Percentiles rank a stretch among this genome's conserved stretches.
These are phyloP conservation scores for Lantana camara DNA, from an alignment of 257 asterid species.

Conservation along the genomic window DNA sequence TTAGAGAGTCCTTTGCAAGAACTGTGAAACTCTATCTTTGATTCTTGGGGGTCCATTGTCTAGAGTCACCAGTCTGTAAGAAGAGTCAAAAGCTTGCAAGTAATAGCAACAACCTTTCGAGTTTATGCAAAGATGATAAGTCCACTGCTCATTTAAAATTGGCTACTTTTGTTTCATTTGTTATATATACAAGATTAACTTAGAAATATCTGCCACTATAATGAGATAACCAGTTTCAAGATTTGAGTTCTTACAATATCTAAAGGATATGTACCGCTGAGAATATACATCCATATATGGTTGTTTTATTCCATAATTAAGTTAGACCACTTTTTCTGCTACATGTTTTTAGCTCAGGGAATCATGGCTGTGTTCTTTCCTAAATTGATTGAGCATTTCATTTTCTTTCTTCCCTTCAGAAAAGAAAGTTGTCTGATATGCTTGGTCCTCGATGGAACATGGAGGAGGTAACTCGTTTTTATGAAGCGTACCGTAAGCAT, in stretches of 20 bases:
- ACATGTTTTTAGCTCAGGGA: neutral
- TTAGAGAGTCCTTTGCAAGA: constrained; percentile 3
- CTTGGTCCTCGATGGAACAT: constrained; percentile 85
- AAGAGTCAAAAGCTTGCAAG: constrained; percentile 13
- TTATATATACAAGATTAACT: neutral
- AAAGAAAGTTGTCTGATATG: constrained; percentile 77
- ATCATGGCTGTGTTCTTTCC: neutral
- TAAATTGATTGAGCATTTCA: constrained; percentile 20
- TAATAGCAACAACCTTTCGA: constrained; percentile 1
- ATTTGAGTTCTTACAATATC: constrained; percentile 22
- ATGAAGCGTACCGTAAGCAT: constrained; percentile 80
- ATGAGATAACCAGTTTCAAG: neutral
- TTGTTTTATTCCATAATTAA: constrained; percentile 16
- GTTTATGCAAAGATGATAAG: neutral
- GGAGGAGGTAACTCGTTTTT: constrained; percentile 76
- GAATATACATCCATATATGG: constrained; percentile 14
- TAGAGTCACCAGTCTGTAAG: constrained; percentile 3
- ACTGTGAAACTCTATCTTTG: constrained; percentile 10
- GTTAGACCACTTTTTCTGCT: neutral
- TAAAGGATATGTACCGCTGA: constrained; percentile 3
- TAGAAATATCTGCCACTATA: neutral
- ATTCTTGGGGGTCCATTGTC: constrained; percentile 14
- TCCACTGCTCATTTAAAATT: constrained; percentile 11
- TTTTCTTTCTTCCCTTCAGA: constrained; percentile 43
- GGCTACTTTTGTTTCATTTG: constrained; percentile 14